Evolutionary conservation across 1,139 yeast species (phyloP).

Genomic region (Arxiozyma heterogenica): DNA sequence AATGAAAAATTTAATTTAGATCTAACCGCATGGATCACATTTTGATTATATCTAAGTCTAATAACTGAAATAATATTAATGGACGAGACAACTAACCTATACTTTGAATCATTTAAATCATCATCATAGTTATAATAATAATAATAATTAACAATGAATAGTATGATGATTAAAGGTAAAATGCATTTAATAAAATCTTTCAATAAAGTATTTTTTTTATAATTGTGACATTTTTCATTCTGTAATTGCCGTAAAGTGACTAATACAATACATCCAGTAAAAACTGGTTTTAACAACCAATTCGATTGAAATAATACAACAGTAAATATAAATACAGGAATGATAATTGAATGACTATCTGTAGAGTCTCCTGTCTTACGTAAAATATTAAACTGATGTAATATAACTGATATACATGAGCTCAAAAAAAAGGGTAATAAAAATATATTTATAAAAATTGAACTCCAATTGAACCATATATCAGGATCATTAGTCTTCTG

Average conservation of each 20-base stretch:
- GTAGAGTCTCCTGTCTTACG: background rate
- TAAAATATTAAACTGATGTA: slow-evolving; percentile 1
- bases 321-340: slow-evolving; percentile 14
- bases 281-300: slow-evolving; percentile 22
- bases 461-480: background rate
- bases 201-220: background rate
- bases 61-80: background rate
- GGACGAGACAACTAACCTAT: background rate
- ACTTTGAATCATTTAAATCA: background rate
- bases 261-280: slow-evolving; percentile 21
- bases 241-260: slow-evolving; percentile 10
- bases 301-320: slow-evolving; percentile 16
- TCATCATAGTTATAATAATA: background rate
- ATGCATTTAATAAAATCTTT: background rate
- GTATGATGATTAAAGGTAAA: slow-evolving; percentile 1
- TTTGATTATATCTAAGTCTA: background rate
- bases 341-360: background rate
- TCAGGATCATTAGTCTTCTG: background rate
- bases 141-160: slow-evolving; percentile 3
- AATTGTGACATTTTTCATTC: background rate
- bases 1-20: background rate
- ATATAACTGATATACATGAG: slow-evolving; percentile 8
- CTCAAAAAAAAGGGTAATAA: slow-evolving; percentile 6
- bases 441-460: background rate
- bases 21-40: background rate